phyloP scores from a whole-genome alignment of 1,284 basidiomycete species.

The Papiliotrema terrestris region DNA sequence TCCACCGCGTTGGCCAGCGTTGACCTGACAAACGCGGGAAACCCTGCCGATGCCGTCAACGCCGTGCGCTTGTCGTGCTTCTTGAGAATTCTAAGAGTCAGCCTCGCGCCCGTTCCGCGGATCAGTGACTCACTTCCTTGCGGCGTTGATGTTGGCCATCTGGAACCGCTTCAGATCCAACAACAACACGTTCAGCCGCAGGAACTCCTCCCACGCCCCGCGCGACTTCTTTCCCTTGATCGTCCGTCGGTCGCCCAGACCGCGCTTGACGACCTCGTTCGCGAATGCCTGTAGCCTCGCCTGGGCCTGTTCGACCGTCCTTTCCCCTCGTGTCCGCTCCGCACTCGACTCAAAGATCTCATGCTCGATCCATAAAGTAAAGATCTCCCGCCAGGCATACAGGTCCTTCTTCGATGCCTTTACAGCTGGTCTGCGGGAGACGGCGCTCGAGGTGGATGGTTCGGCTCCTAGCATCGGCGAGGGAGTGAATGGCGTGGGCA shows the following conservation, averaged over 20 bases:
- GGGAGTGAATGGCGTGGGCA: slow-evolving; percentile 27
- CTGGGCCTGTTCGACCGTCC: slow-evolving; percentile 70
- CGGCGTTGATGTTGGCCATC: slow-evolving; percentile 81
- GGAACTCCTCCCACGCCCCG: slow-evolving; percentile 70
- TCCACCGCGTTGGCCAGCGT: slow-evolving; percentile 39
- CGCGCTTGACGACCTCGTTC: slow-evolving; percentile 61
- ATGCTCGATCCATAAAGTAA: slow-evolving; percentile 78
- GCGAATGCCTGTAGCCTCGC: slow-evolving; percentile 67
- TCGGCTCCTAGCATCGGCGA: slow-evolving; percentile 1
- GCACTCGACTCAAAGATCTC: slow-evolving; percentile 79
- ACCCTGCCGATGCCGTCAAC: slow-evolving; percentile 52
- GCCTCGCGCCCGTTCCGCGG: neutral
- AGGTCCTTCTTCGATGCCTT: slow-evolving; percentile 57
- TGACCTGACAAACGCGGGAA: slow-evolving; percentile 47
- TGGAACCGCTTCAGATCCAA: slow-evolving; percentile 87
- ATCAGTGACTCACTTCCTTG: slow-evolving; percentile 57
- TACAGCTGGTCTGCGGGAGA: slow-evolving; percentile 29
- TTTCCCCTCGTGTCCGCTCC: slow-evolving; percentile 73
- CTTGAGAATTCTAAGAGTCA: slow-evolving; percentile 64
- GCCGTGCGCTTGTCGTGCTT: slow-evolving; percentile 83
- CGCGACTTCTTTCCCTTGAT: slow-evolving; percentile 64
- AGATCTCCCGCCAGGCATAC: slow-evolving; percentile 90
- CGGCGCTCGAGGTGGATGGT: slow-evolving; percentile 45
- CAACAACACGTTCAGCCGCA: slow-evolving; percentile 75
- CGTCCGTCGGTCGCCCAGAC: slow-evolving; percentile 58